Base-by-base conservation (phyloP, 1,284 basidiomycete genomes). In the Leccinum pachyderme region DNA sequence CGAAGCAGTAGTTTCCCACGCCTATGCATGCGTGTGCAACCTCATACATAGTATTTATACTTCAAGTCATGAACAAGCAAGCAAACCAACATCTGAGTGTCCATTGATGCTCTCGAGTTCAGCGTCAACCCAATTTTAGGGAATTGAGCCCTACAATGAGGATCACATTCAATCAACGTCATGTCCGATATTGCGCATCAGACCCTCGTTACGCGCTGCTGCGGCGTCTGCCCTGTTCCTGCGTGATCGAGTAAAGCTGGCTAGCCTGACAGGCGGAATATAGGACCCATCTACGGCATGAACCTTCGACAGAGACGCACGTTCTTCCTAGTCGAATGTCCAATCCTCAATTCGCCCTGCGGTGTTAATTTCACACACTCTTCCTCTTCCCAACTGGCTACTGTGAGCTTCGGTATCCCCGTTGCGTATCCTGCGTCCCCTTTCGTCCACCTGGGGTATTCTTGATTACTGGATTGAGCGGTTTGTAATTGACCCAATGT, bases 401-500 rank as follows among this genome's bases (percentile, higher is more conserved):
- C 11, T 22, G 28, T 18, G 28, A 9, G 15, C 11, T 28, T 22
- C 7, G n/a, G 2, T 12, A 7, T 15, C 4, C 7, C 6, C n/a
- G 5, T 33, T 54, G 31, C 13, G 1, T 18, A 6, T 29, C 6
- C 15, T 35, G 8, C 24, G n/a, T 31, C 33, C 24, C 35, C 15
- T 25, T 18, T 7, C 9, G 7, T 18, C 9, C 4, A 70, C 66
- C 32, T 69, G 11, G 33, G 44, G 41, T 18, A 3, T 54, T 71
- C 8, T 60, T 64, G 3, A 58, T 60, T 2, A 46, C 60, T 9
- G 69, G 64, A n/a, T 56, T 48, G 0, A 58, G 28, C 37, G 22
- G 37, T 39, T 39, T 18, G 18, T 22, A 39, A 6, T 18, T 39
- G 37, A 0, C 37, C 7, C 18, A 48, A 13, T 56, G 58, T 56